Conservation (phyloP, 164 flowering plant species). For the Protea cynaroides region DNA sequence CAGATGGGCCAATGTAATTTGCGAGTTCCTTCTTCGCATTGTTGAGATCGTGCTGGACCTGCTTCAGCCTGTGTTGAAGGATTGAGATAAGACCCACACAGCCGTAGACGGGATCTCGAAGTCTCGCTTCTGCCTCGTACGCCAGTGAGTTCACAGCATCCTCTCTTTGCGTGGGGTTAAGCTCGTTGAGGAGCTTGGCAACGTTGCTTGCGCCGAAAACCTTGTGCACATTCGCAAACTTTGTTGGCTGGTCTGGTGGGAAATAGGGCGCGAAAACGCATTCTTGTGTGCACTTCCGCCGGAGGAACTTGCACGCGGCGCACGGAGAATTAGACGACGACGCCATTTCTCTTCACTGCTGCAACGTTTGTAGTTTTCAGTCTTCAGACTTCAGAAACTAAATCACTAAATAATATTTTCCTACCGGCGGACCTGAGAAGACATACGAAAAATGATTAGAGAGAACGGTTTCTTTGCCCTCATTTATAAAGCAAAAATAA, state of each 20-base stretch:
- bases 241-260: conserved; percentile 27
- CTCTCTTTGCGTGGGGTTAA: conserved; percentile 19
- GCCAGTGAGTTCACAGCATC: conserved; percentile 27
- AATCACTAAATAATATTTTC: neutral
- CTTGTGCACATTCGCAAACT: conserved; percentile 26
- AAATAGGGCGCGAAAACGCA: conserved; percentile 29
- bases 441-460: neutral
- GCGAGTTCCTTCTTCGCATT: conserved; percentile 18
- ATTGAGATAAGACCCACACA: conserved; percentile 23
- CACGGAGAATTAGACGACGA: conserved; percentile 29
- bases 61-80: conserved; percentile 12
- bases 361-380: neutral
- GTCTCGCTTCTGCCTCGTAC: conserved; percentile 23
- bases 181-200: conserved; percentile 21
- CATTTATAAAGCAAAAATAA: no score
- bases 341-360: conserved; percentile 9
- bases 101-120: conserved; percentile 27
- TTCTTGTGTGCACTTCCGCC: conserved; percentile 28
- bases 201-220: conserved; percentile 33
- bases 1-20: conserved; percentile 16
- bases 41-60: conserved; percentile 15
- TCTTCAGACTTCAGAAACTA: neutral
- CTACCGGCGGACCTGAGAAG: neutral
- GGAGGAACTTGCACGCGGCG: conserved; percentile 28
- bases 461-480: neutral